phyloP scores from a whole-genome alignment of 441 rosid species.

The Euphorbia corollata region DNA sequence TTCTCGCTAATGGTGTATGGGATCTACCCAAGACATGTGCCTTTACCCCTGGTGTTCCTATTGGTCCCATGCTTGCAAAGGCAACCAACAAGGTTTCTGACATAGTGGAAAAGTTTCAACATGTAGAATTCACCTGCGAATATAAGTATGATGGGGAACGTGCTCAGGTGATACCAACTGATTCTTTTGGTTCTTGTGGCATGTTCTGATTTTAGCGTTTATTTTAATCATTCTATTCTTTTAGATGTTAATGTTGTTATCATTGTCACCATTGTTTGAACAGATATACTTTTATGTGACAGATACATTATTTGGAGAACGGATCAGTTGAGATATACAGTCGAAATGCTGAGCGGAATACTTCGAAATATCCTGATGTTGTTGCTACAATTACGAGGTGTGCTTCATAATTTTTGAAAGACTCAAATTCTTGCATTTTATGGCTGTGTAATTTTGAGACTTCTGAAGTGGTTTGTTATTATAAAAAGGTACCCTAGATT shows the following conservation, averaged over 20 bases:
- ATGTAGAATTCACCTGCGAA: constrained; percentile 68
- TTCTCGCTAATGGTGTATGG: constrained; percentile 73
- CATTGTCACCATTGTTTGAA: constrained; percentile 7
- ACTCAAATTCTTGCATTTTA: constrained; percentile 7
- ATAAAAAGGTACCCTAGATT: constrained; percentile 1
- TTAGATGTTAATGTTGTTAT: not conserved
- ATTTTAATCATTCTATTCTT: not conserved
- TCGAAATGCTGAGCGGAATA: constrained; percentile 82
- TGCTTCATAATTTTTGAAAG: constrained; percentile 8
- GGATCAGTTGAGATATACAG: constrained; percentile 90
- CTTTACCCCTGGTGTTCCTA: constrained; percentile 78
- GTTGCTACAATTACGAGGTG: constrained; percentile 66
- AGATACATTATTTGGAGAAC: constrained; percentile 86
- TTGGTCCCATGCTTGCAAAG: constrained; percentile 96
- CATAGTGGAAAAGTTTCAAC: constrained; percentile 74
- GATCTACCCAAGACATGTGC: constrained; percentile 62
- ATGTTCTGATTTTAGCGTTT: not conserved
- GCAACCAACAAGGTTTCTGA: constrained; percentile 76
- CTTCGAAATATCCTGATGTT: constrained; percentile 87
- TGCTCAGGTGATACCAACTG: constrained; percentile 60
- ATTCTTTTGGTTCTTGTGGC: constrained; percentile 5
- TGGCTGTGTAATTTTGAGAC: constrained; percentile 3
- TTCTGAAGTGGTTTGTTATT: constrained; percentile 4
- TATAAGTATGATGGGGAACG: constrained; percentile 97
- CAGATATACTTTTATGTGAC: constrained; percentile 19